Evolutionary conservation across 192 early-diverging fungal genomes (phyloP), one percentile per base, ranked within the genome.

Genomic region (Kappamyces sp.): DNA sequence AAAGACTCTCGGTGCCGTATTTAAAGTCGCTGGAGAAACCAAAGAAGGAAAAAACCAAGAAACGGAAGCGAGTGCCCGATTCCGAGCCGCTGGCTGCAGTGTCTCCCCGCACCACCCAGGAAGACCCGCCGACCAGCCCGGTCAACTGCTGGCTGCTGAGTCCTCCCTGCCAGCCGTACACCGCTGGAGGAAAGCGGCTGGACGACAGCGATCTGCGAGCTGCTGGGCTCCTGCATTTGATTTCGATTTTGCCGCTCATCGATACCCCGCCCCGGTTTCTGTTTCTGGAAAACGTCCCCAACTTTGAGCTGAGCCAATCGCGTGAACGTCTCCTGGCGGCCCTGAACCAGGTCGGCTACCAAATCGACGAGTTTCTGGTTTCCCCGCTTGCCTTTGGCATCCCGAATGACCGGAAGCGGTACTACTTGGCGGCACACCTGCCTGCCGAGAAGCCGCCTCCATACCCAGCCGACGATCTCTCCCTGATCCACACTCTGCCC

Each of bases 121-220:
- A 62, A 40, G 64, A 71, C 22, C 57, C 87, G 45, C 74, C 81
- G 65, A 80, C 69, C 68, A 77, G 85, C 60, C 61, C 79, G 6
- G 87, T 87, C 1, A 78, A 88, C 63, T 85, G 84, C 48, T 94
- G 94, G 94, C 73, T 97, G 5, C 73, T 94, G 48, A 89, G 87
- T 54, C 94, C 94, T 31, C 94, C 94, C 0, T 97, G 94, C 57
- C 94, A 96, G 69, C 76, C 76, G 3, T 78, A 77, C 54, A 72
- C 72, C 1, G 73, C 77, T 8, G 89, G 86, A 15, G 91, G 92
- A 14, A 91, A 90, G 47, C 52, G 73, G 45, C 66, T 88, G 57
- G 90, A 94, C 57, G 76, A 83, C 62, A 47, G 47, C 35, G 69
- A 81, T 60, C 50, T 59, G 15, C 65, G 72, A 37, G 70, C 73